Conservation (phyloP, 306 rosid genomes). For the Lathyrus tuberosus region DNA sequence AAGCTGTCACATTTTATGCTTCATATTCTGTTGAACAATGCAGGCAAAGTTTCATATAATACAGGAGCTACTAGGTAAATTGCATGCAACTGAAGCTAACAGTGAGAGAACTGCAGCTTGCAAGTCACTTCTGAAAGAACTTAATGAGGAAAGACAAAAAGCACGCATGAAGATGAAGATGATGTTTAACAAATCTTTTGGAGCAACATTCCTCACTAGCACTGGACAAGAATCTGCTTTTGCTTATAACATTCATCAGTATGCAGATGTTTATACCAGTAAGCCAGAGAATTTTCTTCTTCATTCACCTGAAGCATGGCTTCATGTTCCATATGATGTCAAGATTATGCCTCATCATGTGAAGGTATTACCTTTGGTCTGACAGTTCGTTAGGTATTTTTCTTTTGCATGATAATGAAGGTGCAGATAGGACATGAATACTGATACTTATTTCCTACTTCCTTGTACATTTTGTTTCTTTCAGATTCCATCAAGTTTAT, state of each 20-base stretch:
- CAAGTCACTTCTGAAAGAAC: conserved; percentile 65
- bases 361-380: conserved; percentile 50
- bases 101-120: conserved; percentile 55
- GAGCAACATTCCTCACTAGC: conserved; percentile 88
- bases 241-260: conserved; percentile 91
- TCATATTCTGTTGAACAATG: conserved; percentile 37
- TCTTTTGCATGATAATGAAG: no score
- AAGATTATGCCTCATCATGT: conserved; percentile 98
- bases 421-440: background rate
- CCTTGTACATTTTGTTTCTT: conserved; percentile 17
- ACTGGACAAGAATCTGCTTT: conserved; percentile 98
- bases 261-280: conserved; percentile 98
- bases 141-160: conserved; percentile 66
- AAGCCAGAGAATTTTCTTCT: conserved; percentile 90
- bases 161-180: conserved; percentile 71
- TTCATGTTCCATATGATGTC: conserved; percentile 88
- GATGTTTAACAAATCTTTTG: conserved; percentile 83
- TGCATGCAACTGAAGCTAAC: conserved; percentile 71
- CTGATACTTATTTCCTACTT: conserved; percentile 17
- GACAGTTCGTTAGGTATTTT: no score
- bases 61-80: conserved; percentile 82
- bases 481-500: conserved; percentile 77
- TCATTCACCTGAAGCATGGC: conserved; percentile 92
- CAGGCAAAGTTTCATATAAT: conserved; percentile 93
- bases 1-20: conserved; percentile 27